phyloP scores from a whole-genome alignment of 176 grass and related monocot species.

The Areca catechu region DNA sequence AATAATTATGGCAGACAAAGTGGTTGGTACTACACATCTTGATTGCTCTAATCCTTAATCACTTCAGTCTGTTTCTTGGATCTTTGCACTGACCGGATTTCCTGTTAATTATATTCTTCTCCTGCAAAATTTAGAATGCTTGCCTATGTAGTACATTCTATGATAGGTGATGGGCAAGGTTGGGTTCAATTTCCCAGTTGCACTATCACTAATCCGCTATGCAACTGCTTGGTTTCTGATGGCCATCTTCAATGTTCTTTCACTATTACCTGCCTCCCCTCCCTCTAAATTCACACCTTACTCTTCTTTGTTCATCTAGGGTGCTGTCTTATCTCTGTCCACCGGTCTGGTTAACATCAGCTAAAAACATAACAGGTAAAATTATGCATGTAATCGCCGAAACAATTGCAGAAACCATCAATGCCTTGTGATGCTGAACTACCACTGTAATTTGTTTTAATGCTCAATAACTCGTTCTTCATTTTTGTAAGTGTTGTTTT shows the following conservation, averaged over 20 bases:
- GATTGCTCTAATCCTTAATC: too few relatives aligned
- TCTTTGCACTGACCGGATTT: too few relatives aligned
- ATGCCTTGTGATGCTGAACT: background rate
- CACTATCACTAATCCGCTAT: constrained; percentile 84
- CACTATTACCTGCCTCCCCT: constrained; percentile 66
- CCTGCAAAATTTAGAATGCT: background rate
- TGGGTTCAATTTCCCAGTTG: constrained; percentile 94
- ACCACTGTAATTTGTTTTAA: background rate
- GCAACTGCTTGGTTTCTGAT: constrained; percentile 66
- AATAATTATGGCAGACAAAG: constrained; percentile 98
- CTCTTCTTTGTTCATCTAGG: constrained; percentile 78
- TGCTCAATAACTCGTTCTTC: background rate
- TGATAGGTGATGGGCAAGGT: constrained; percentile 75
- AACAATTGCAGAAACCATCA: background rate
- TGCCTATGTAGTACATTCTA: constrained; percentile 1
- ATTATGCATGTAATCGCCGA: too few relatives aligned
- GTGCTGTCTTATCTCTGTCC: constrained; percentile 91
- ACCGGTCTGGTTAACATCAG: constrained; percentile 97
- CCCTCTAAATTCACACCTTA: constrained; percentile 83
- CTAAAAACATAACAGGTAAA: constrained; percentile 93
- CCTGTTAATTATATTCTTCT: too few relatives aligned
- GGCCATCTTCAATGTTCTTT: constrained; percentile 67
- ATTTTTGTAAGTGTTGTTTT: background rate
- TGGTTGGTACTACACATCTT: constrained; percentile 33
- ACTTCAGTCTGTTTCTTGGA: too few relatives aligned